These are phyloP conservation scores for Wickerhamiella occidentalis DNA, from an alignment of 805 yeast genomes.

Conservation along the genomic window DNA sequence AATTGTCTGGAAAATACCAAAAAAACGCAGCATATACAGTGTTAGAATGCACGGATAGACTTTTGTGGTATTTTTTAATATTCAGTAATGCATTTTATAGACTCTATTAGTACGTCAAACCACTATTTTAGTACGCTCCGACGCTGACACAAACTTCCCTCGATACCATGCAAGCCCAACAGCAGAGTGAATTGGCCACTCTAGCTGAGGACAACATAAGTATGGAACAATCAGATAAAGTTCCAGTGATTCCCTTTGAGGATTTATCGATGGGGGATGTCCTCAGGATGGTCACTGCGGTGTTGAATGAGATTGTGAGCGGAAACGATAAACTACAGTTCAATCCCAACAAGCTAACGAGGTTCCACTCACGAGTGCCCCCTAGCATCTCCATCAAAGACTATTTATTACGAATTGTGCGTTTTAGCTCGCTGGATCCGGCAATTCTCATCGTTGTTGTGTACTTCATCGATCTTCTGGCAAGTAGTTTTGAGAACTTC, in stretches of 20 bases:
- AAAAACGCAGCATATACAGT: too few relatives aligned
- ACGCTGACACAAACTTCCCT: neutral
- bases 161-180: neutral
- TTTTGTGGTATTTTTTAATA: too few relatives aligned
- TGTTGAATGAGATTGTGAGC: conserved; percentile 62
- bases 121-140: neutral
- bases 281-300: conserved; percentile 59
- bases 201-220: neutral
- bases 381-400: conserved; percentile 74
- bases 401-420: conserved; percentile 62
- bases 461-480: conserved; percentile 79
- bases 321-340: conserved; percentile 51
- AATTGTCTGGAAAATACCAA: too few relatives aligned
- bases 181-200: neutral
- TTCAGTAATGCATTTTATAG: neutral
- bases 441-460: conserved; percentile 70
- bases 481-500: conserved; percentile 66
- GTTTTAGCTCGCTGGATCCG: conserved; percentile 75
- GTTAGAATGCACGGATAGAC: too few relatives aligned
- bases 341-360: conserved; percentile 41
- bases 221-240: neutral
- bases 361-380: conserved; percentile 89
- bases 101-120: neutral
- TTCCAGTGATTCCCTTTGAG: neutral
- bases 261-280: conserved; percentile 42